Evolutionary conservation across 345 rosid species (phyloP), one percentile per base, ranked within the genome.

Genomic region (Rhizophora apiculata): DNA sequence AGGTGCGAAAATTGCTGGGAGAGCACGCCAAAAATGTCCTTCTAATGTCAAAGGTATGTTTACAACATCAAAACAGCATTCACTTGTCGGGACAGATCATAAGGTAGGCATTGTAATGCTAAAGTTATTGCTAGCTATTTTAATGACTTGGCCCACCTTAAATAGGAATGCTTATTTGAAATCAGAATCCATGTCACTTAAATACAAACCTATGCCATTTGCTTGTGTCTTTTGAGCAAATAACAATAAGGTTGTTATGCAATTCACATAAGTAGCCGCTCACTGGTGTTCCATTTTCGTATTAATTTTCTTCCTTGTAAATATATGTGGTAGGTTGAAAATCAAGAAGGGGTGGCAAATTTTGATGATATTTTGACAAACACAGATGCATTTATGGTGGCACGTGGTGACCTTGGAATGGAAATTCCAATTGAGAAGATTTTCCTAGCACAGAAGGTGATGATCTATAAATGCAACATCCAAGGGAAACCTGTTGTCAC

Each of bases 321-420:
- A 20, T 49, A 13, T 32, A 57, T 24, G 24, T 36, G 39, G 6
- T 67, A 95, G 99, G 97, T 95, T 18, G 99, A 94, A 78, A 94
- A 94, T 76, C 98, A 94, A 72, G 98, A 94, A 83, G 98, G 98
- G 53, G 98, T 91, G 76, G 97, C 96, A 56, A 94, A 94, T 71
- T 94, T 94, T 24, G 98, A 94, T 73, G 97, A 94, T 65, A 91
- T 94, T 60, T 83, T 94, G 61, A 77, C 88, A 63, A 88, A 91
- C 72, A 82, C 98, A 0, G 98, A 94, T 70, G 98, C 98, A 6
- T 94, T 94, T 74, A 94, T 94, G 98, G 95, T 94, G 68, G 98
- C 98, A 2, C 85, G 98, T 37, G 98, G 98, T 46, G 98, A 94
- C 74, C 93, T 94, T 0, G 98, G 98, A 57, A 94, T 94, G 98